phyloP scores from a whole-genome alignment of 2,329 filamentous ascomycete species.

The Furcasterigmium sp. region DNA sequence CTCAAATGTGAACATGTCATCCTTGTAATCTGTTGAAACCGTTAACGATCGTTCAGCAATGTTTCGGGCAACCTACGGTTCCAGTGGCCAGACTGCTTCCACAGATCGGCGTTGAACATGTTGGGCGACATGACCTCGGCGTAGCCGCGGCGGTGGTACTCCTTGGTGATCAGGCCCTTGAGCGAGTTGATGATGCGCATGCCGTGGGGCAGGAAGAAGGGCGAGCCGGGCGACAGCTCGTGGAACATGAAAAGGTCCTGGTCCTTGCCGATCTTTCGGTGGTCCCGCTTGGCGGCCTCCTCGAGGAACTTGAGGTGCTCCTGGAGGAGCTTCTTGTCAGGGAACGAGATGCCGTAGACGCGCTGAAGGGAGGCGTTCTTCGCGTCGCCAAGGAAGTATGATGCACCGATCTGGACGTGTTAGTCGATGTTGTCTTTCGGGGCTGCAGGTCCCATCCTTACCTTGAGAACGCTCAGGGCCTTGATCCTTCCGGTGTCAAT shows the following conservation, averaged over 20 bases:
- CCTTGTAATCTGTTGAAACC: slow-evolving; percentile 61
- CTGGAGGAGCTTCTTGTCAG: slow-evolving; percentile 90
- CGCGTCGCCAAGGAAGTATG: slow-evolving; percentile 92
- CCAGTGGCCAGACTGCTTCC: slow-evolving; percentile 96
- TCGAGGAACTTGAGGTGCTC: slow-evolving; percentile 94
- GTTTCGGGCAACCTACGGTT: slow-evolving; percentile 32
- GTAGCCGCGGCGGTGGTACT: slow-evolving; percentile 93
- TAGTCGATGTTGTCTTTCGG: slow-evolving; percentile 6
- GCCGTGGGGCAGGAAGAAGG: slow-evolving; percentile 89
- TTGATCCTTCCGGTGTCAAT: slow-evolving; percentile 81
- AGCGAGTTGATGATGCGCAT: slow-evolving; percentile 91
- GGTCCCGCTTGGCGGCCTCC: slow-evolving; percentile 96
- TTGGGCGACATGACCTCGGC: slow-evolving; percentile 89
- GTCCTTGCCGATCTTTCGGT: slow-evolving; percentile 87
- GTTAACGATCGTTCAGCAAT: background rate
- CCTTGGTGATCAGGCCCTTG: slow-evolving; percentile 71
- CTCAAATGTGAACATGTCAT: slow-evolving; percentile 70
- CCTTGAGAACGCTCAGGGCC: slow-evolving; percentile 88
- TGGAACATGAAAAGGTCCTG: slow-evolving; percentile 98
- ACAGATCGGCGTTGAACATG: slow-evolving; percentile 90
- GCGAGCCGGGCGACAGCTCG: slow-evolving; percentile 84
- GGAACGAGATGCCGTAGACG: slow-evolving; percentile 92
- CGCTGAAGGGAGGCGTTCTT: slow-evolving; percentile 93
- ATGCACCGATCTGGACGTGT: slow-evolving; percentile 58
- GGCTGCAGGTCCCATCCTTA: slow-evolving; percentile 24